Base-by-base conservation (phyloP, 2,329 filamentous ascomycete species). In the Neocatenulostroma microsporum region DNA sequence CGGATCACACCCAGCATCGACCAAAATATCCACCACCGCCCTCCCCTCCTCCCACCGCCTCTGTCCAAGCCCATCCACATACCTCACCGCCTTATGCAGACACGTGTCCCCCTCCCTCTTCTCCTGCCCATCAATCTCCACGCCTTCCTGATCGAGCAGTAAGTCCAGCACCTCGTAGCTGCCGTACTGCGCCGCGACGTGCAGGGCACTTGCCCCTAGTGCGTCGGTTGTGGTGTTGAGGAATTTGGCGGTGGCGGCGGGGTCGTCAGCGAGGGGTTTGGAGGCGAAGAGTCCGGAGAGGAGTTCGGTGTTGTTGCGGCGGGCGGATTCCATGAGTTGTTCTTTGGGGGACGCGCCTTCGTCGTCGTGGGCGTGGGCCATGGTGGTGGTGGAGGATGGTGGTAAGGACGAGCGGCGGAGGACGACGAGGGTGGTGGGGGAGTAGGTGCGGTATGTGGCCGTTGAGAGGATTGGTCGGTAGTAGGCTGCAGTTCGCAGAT, bases 311-410 rank as follows among this genome's bases (percentile, higher is more conserved):
- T 96, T 95, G 73, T 96, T 89, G 56, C 87, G 78, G 44, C 89
- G 85, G 67, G 84, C 94, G 53, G 91, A 85, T 69, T 94, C 89
- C 64, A 96, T 78, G 52, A 96, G 76, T 55, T 84, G 76, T 68
- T 96, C 89, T 61, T 80, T 74, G 30, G 80, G 77, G 42, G 84
- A 84, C 51, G 89, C 89, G 60, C 89, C 91, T 82, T 94, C 50
- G 43, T 56, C 53, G 53, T 36, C 41, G n/a, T n/a, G n/a, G n/a
- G n/a, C n/a, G n/a, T n/a, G n/a, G 15, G 51, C 44, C 53, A 53
- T 53, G 38, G 32, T 45, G 41, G 30, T n/a, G n/a, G n/a, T n/a
- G n/a, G n/a, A n/a, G n/a, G n/a, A n/a, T n/a, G n/a, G n/a, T n/a
- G n/a, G n/a, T n/a, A n/a, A n/a, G n/a, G n/a, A n/a, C n/a, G n/a